Evolutionary conservation across 805 yeast species (phyloP), one percentile per base, ranked within the genome.

Genomic region (Metschnikowia borealis): DNA sequence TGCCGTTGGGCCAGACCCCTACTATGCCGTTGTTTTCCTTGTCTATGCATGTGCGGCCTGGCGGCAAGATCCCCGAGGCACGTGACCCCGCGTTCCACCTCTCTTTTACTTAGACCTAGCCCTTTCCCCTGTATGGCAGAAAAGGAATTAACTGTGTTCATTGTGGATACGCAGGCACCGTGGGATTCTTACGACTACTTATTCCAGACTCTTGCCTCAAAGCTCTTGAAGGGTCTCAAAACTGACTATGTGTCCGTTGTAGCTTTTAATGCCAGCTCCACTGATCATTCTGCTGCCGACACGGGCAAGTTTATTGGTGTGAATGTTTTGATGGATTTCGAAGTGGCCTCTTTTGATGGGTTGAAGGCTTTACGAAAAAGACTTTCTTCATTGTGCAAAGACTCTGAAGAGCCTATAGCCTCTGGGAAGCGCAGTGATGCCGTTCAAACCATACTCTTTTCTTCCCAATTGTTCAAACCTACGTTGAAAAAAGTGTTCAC

Each of bases 141-240:
- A 17, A 58, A 74, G 57, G 78, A 73, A 47, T 66, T 67, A 32
- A 77, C 82, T 0, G 65, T 70, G 1, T 80, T 77, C 54, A 68
- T 82, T 8, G 70, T 80, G 14, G 88, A 83, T 60, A 65, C 75
- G 13, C 73, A 79, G 10, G 68, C 70, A 60, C 54, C 76, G 55
- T 60, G 75, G 82, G 62, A 75, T 65, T 36, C 66, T 55, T 50
- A 64, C 62, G 21, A 62, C 68, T 36, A 64, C 70, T 68, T 71
- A 60, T 51, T 77, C 69, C 55, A 73, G 67, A 17, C 75, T 73
- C 79, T 64, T 54, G 62, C 72, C 11, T 70, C 65, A 5, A 55
- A 61, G n/a, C 71, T 74, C 5, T 54, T 76, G 51, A 61, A 64
- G 20, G 80, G 77, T 52, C 67, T 80, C 15, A 66, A 68, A 54